A percentile compares a stretch with the other conserved stretches of the same genome.
Conservation (phyloP, 2,329 filamentous ascomycete genomes). For the Aspergillus tanneri region DNA sequence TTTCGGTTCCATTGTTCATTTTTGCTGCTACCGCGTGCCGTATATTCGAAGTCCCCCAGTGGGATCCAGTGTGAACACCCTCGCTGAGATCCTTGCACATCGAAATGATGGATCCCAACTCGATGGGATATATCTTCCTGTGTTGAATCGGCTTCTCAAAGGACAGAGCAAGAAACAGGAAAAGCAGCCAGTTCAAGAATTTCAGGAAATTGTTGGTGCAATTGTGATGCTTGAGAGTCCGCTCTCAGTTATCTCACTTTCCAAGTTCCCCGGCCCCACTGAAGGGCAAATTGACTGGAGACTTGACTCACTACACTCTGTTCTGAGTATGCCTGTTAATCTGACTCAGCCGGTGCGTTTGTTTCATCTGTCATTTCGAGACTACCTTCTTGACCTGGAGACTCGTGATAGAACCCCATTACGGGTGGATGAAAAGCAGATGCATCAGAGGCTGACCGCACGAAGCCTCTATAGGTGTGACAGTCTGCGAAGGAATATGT, state of each 20-base stretch:
- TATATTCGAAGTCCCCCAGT: constrained; percentile 1
- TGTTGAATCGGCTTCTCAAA: too few relatives aligned
- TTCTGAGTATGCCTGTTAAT: constrained; percentile 1
- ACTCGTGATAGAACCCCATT: neutral
- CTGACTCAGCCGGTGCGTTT: neutral
- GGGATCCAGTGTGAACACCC: constrained; percentile 8
- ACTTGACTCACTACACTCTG: constrained; percentile 4
- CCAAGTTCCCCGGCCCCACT: neutral
- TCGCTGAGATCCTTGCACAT: constrained; percentile 8
- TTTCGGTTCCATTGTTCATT: constrained; percentile 14
- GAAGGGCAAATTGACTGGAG: neutral
- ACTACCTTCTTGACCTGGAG: constrained; percentile 6
- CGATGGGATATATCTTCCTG: too few relatives aligned
- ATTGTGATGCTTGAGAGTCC: constrained; percentile 6
- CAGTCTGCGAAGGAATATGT: too few relatives aligned
- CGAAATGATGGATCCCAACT: too few relatives aligned
- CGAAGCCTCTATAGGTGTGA: too few relatives aligned
- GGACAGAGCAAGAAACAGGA: too few relatives aligned
- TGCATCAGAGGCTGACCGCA: too few relatives aligned
- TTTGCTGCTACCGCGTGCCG: constrained; percentile 12
- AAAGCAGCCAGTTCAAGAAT: neutral
- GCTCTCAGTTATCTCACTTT: constrained; percentile 2
- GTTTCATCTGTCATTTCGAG: constrained; percentile 9
- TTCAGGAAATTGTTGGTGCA: constrained; percentile 1
- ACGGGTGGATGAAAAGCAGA: neutral